A percentile compares a stretch with the other conserved stretches of the same genome.
phyloP scores from a whole-genome alignment of 495 filamentous ascomycete genomes.

The Penicillium alfredii region DNA sequence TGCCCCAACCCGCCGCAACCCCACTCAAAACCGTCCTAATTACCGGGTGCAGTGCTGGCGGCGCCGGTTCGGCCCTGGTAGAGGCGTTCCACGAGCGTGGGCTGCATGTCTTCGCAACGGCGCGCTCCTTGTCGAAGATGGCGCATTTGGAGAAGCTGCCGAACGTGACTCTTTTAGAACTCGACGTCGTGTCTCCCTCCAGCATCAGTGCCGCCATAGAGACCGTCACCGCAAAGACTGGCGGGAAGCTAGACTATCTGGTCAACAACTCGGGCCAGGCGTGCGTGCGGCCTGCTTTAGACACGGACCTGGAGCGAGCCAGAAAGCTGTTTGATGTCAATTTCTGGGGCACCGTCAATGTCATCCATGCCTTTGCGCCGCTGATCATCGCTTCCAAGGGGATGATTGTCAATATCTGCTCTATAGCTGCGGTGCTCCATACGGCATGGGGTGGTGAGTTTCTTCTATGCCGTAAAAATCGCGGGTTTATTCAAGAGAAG shows the following conservation, averaged over 20 bases:
- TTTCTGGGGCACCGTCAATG: conserved; percentile 51
- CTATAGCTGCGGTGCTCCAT: too few species aligned
- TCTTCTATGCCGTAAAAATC: neutral
- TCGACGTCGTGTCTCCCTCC: conserved; percentile 14
- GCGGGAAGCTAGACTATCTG: conserved; percentile 55
- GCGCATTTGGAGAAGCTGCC: conserved; percentile 13
- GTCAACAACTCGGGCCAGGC: conserved; percentile 62
- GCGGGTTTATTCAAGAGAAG: conserved; percentile 16
- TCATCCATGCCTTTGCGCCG: conserved; percentile 50
- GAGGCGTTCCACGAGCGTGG: conserved; percentile 30
- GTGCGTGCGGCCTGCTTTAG: conserved; percentile 47
- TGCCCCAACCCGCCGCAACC: too few species aligned
- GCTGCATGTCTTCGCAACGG: conserved; percentile 32
- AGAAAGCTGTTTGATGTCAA: conserved; percentile 57
- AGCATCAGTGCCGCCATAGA: conserved; percentile 24
- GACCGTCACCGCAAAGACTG: conserved; percentile 50
- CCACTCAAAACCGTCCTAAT: conserved; percentile 43
- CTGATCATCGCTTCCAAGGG: conserved; percentile 48
- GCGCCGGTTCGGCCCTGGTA: conserved; percentile 40
- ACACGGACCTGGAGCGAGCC: conserved; percentile 45
- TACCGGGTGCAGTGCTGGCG: conserved; percentile 43
- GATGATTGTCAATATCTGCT: conserved; percentile 52
- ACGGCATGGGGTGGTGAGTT: too few species aligned
- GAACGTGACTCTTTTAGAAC: conserved; percentile 11
- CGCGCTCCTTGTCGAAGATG: conserved; percentile 28